A percentile compares a stretch with the other conserved stretches of the same genome.
Conservation (phyloP, 2,329 filamentous ascomycete species). For the Neophaeococcomyces mojaviensis region DNA sequence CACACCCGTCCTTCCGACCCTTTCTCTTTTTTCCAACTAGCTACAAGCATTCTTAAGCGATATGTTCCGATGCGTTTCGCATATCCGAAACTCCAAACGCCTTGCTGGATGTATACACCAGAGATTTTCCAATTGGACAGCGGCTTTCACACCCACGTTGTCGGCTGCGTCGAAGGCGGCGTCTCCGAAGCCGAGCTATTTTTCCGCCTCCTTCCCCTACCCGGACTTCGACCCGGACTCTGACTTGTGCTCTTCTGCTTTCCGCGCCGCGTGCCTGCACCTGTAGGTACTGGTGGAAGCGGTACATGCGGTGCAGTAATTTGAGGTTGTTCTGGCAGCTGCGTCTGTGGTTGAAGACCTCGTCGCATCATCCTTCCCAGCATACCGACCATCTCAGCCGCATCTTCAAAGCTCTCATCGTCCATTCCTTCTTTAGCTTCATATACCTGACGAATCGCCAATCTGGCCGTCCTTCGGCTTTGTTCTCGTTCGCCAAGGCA, state of each 20-base stretch:
- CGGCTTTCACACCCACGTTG: slow-evolving; percentile 2
- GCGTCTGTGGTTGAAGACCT: slow-evolving; percentile 37
- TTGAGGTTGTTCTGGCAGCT: neutral
- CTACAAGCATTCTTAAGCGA: too few species aligned
- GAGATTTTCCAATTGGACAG: too few species aligned
- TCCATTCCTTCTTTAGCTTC: slow-evolving; percentile 87
- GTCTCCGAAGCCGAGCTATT: neutral
- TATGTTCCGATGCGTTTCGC: too few species aligned
- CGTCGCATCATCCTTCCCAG: slow-evolving; percentile 84
- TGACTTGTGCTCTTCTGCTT: neutral
- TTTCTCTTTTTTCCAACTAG: too few species aligned
- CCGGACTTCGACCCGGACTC: slow-evolving; percentile 4
- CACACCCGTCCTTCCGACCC: too few species aligned
- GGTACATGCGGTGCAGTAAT: neutral
- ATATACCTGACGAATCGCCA: slow-evolving; percentile 84
- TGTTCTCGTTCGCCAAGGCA: slow-evolving; percentile 75
- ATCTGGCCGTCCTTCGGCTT: slow-evolving; percentile 68
- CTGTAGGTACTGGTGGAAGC: slow-evolving; percentile 1
- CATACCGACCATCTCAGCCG: slow-evolving; percentile 77
- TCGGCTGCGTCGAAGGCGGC: slow-evolving; percentile 2
- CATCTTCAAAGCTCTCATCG: slow-evolving; percentile 90
- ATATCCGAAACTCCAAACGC: too few species aligned
- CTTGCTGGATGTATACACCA: too few species aligned
- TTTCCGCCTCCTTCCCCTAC: neutral
- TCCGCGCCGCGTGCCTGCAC: neutral